Base-by-base conservation (phyloP, 768 basidiomycete genomes). In the Sistotremastrum suecicum region DNA sequence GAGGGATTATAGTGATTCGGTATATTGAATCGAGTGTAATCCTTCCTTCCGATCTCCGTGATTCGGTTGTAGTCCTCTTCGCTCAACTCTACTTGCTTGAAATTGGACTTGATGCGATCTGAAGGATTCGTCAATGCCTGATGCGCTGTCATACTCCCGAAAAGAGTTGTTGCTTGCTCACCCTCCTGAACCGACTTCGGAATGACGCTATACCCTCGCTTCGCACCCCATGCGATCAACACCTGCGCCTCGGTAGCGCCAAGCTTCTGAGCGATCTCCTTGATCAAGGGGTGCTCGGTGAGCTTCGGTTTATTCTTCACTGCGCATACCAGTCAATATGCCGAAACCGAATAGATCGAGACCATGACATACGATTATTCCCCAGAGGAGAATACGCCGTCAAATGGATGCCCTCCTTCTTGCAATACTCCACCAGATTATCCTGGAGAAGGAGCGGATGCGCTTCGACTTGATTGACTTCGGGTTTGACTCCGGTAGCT, bases 381-480 rank as follows among this genome's bases (percentile, higher is more conserved):
- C 88, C 87, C 3, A 90, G 75, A 5, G 86, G 85, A 32, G 63
- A 68, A 63, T 77, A 78, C 0, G 75, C 74, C n/a, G 74, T 74
- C 48, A 90, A 60, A 51, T 83, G 77, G 56, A 88, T 85, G 43
- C 70, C 71, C 56, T 83, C 74, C 49, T 70, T 63, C 54, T 78
- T 74, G 66, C 78, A 80, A 65, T 74, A 88, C 36, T 66, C 71
- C 44, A 79, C 68, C 44, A 88, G 73, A 9, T 84, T 78, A 42
- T 79, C 74, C 56, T 90, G 86, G 7, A 73, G 80, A 47, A 85
- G 72, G 43, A 78, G 70, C 9, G 87, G 85, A 68, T 91, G 89
- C 20, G 78, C 76, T 60, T 89, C 86, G 52, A 90, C 65, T 64
- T 92, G 88, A 64, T 91, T 88, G 31, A 65, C 78, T 20, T 78